These are phyloP conservation scores for Nakazawaea peltata DNA, from an alignment of 805 yeast genomes.

Conservation along the genomic window DNA sequence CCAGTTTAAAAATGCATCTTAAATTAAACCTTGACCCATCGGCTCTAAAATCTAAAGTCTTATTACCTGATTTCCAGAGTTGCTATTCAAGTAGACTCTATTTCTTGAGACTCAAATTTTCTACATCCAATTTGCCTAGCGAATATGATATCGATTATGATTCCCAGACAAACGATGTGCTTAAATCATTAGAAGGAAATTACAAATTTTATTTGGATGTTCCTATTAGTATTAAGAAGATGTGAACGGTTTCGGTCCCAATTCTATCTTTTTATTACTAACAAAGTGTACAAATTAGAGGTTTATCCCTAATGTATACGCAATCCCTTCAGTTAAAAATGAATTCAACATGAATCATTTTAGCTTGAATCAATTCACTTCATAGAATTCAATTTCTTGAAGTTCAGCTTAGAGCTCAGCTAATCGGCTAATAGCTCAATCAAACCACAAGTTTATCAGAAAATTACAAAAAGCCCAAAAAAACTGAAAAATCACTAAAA, in stretches of 20 bases:
- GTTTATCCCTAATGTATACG: no score
- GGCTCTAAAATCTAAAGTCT: constrained; percentile 24
- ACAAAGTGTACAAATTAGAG: no score
- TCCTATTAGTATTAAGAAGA: constrained; percentile 9
- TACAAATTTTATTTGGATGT: constrained; percentile 9
- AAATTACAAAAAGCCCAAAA: no score
- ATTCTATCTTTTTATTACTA: constrained; percentile 1
- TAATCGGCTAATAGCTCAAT: no score
- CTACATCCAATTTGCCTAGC: not conserved
- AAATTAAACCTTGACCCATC: constrained; percentile 32
- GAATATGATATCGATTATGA: constrained; percentile 3
- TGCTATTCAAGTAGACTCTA: constrained; percentile 50
- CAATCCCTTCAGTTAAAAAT: no score
- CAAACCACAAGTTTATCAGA: no score
- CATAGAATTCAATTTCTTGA: no score
- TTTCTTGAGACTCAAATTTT: constrained; percentile 17
- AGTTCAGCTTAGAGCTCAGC: no score
- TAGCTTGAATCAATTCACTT: no score
- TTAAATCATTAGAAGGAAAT: constrained; percentile 5
- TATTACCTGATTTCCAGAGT: constrained; percentile 50
- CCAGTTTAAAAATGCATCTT: constrained; percentile 30
- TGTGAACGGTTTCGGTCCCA: constrained; percentile 5
- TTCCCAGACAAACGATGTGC: not conserved
- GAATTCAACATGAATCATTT: no score
- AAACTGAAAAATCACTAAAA: no score